phyloP scores from a whole-genome alignment of 768 basidiomycete genomes.

The Exidia glandulosa region DNA sequence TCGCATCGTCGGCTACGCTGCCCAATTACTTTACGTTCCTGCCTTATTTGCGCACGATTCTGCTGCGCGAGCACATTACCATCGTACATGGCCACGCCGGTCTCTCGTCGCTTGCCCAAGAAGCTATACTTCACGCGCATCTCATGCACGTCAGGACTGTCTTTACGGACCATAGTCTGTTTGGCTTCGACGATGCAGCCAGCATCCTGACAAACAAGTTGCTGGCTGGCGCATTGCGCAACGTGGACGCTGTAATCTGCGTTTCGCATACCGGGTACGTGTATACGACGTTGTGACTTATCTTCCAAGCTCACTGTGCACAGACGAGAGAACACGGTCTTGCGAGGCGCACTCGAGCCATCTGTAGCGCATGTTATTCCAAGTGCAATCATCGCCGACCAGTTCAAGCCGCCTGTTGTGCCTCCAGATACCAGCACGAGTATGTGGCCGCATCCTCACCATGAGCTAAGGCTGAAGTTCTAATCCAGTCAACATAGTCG shows the following conservation, averaged over 20 bases:
- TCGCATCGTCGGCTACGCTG: slow-evolving; percentile 85
- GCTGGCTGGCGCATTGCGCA: slow-evolving; percentile 70
- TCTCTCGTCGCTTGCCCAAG: slow-evolving; percentile 82
- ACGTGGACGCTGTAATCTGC: slow-evolving; percentile 90
- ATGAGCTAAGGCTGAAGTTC: slow-evolving; percentile 1
- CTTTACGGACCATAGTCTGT: slow-evolving; percentile 94
- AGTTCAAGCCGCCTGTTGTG: slow-evolving; percentile 58
- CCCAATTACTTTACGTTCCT: slow-evolving; percentile 90
- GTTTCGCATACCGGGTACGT: slow-evolving; percentile 90
- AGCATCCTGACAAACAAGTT: slow-evolving; percentile 97
- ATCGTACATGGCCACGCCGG: slow-evolving; percentile 88
- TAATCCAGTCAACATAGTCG: slow-evolving; percentile 76
- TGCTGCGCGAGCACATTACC: slow-evolving; percentile 75
- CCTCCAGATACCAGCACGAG: slow-evolving; percentile 42
- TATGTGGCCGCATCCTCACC: slow-evolving; percentile 18
- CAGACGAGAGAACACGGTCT: slow-evolving; percentile 95
- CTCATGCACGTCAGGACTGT: slow-evolving; percentile 80
- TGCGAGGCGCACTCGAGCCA: slow-evolving; percentile 65
- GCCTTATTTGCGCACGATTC: slow-evolving; percentile 83
- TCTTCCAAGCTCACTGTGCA: neutral
- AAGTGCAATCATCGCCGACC: slow-evolving; percentile 77
- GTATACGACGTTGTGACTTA: neutral
- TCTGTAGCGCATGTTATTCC: slow-evolving; percentile 83
- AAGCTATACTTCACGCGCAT: slow-evolving; percentile 83
- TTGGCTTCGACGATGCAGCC: slow-evolving; percentile 94